A percentile compares a stretch with the other conserved stretches of the same genome.
These are phyloP conservation scores for Fistulifera solaris DNA, from an alignment of 108 stramenopile genomes.

Conservation along the genomic window DNA sequence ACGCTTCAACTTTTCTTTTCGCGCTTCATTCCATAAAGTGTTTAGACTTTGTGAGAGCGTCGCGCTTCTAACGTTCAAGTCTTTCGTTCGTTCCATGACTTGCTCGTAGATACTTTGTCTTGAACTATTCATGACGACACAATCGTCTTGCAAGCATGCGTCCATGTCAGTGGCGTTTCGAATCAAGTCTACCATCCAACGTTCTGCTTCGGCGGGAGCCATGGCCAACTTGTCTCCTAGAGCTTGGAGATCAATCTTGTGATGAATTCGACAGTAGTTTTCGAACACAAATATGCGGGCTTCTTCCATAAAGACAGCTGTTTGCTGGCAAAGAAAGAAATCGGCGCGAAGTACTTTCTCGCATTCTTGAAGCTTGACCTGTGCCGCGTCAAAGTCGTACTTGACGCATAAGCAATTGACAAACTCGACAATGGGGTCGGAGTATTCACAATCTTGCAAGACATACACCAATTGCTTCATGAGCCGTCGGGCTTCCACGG, in stretches of 20 bases:
- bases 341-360: slow-evolving; percentile 82
- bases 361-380: slow-evolving; percentile 79
- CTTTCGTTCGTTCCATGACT: slow-evolving; percentile 95
- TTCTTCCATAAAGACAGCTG: slow-evolving; percentile 95
- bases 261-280: slow-evolving; percentile 98
- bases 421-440: slow-evolving; percentile 97
- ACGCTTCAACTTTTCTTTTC: slow-evolving; percentile 52
- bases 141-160: slow-evolving; percentile 94
- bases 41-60: slow-evolving; percentile 58
- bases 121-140: slow-evolving; percentile 92
- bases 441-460: slow-evolving; percentile 88
- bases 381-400: slow-evolving; percentile 98
- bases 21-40: slow-evolving; percentile 44
- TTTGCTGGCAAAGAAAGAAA: slow-evolving; percentile 94
- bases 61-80: slow-evolving; percentile 81
- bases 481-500: slow-evolving; percentile 57
- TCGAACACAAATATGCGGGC: slow-evolving; percentile 98
- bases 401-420: slow-evolving; percentile 91
- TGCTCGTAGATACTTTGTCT: slow-evolving; percentile 74
- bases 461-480: slow-evolving; percentile 84
- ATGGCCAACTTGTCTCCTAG: slow-evolving; percentile 93
- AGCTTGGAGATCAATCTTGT: slow-evolving; percentile 92
- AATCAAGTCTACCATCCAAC: slow-evolving; percentile 98
- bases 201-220: slow-evolving; percentile 89
- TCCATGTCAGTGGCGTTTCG: slow-evolving; percentile 83